Evolutionary conservation across 1,139 yeast species (phyloP), one percentile per base, ranked within the genome.

Genomic region (Pichia kudriavzevii): DNA sequence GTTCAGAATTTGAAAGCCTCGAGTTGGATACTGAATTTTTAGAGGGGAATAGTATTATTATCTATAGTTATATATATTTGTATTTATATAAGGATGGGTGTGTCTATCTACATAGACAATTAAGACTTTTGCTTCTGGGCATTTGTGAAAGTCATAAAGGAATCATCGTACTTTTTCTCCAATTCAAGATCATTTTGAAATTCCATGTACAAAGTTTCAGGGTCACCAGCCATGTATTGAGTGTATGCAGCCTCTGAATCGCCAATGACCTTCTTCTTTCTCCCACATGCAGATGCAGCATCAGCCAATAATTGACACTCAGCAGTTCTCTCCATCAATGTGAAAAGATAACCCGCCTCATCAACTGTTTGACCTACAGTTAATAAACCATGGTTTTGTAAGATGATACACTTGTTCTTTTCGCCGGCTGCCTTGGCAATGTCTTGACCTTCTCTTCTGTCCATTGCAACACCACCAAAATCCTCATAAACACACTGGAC

Each of bases 381-480:
- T 45, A 83, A 58, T 27, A 82, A 65, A 11, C 94, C 94, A 53
- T 83, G 94, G 59, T 81, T 83, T 52, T 75, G 81, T 47, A 83
- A 65, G 45, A 83, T 77, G 19, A 77, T 69, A 4, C 72, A 82
- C 25, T 39, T 37, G 44, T 75, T 74, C 30, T 76, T 76, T 39
- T 65, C 57, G 10, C 88, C 91, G 33, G 80, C 58, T 1, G 87
- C 78, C 31, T 61, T 58, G 7, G 93, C 91, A 41, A 82, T 74
- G 34, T 67, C 70, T 32, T 56, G 55, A 14, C 94, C 93, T 56
- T 83, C 94, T 35, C 69, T 72, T n/a, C 65, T 69, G 42, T 80
- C 87, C 22, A 83, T 56, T 0, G 87, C 94, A 34, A 82, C 82
- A 17, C 94, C 94, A 15, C 93, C 93, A 56, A 80, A 82, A 54